A percentile compares a stretch with the other conserved stretches of the same genome.
phyloP scores from a whole-genome alignment of 106 monocot genomes.

The Xerophyta viscosa region DNA sequence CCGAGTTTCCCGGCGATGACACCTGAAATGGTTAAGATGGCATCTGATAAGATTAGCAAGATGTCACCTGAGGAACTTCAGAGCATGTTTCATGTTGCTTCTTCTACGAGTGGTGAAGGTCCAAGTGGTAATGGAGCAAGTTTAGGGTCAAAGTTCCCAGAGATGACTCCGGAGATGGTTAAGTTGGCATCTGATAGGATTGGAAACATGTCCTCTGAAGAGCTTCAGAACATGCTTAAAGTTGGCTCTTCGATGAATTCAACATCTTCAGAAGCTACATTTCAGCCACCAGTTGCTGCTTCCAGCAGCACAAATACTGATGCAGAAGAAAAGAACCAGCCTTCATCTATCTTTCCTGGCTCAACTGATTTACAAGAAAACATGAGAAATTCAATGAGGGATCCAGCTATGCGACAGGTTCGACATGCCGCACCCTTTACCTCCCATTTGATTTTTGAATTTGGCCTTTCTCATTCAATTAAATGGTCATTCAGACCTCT shows the following conservation, averaged over 20 bases:
- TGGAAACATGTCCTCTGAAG: slow-evolving; percentile 77
- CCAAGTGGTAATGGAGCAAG: neutral
- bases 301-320: neutral
- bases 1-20: slow-evolving; percentile 54
- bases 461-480: neutral
- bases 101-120: slow-evolving; percentile 28
- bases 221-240: slow-evolving; percentile 64
- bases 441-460: neutral
- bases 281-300: slow-evolving; percentile 16
- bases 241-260: slow-evolving; percentile 45
- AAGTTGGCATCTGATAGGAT: slow-evolving; percentile 77
- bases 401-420: slow-evolving; percentile 95
- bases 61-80: slow-evolving; percentile 85
- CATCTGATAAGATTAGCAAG: slow-evolving; percentile 65
- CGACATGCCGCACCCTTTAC: neutral
- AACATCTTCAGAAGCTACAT: slow-evolving; percentile 16
- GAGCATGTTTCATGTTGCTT: slow-evolving; percentile 51
- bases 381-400: slow-evolving; percentile 74
- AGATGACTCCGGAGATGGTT: slow-evolving; percentile 84
- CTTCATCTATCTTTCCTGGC: slow-evolving; percentile 27
- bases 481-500: too few relatives aligned
- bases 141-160: slow-evolving; percentile 18
- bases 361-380: slow-evolving; percentile 64
- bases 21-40: slow-evolving; percentile 83
- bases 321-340: slow-evolving; percentile 11